Base-by-base conservation (phyloP, 768 basidiomycete species). In the Suillus ampliporus region DNA sequence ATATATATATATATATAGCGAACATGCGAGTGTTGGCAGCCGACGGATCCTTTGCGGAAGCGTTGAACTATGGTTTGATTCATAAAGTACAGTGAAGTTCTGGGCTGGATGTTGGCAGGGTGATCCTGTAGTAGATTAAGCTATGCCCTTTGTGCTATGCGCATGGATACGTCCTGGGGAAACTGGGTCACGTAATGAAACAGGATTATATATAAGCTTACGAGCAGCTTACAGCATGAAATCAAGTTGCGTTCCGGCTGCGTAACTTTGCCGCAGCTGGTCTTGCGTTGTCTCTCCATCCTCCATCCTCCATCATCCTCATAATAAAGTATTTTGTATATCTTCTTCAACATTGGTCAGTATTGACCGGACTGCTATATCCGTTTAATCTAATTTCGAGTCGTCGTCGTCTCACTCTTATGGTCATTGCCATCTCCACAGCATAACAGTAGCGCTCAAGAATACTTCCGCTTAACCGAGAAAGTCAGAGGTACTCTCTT, bases 371-470 rank as follows among this genome's bases (percentile, higher is more conserved):
- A 37, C 53, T 54, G 37, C 37, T 56, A 56, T 40, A 56, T 56
- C 23, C 17, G 53, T 54, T 23, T 6, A 37, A 54, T 38, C 54
- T 54, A 54, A 54, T 54, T 54, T 23, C 5, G 23, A 54, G 2
- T 19, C 15, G 52, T 47, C 5, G 46, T 56, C 26, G 50, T 17
- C 48, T 26, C 17, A 28, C 26, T 50, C 37, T n/a, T 10, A 38
- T 8, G 17, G 21, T 26, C 37, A 56, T 56, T 38, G 54, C 54
- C 54, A 56, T 56, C 54, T 56, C 23, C 54, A 56, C 54, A 56
- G 54, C 54, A 56, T 37, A n/a, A n/a, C n/a, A n/a, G n/a, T n/a
- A 56, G 54, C 37, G 54, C 54, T 40, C 54, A 56, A 40, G 37
- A 40, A 56, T 38, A 56, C 1, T 31, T 19, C 5, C 17, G 23